phyloP scores from a whole-genome alignment of 768 basidiomycete species.

The Rhodotorula babjevae region DNA sequence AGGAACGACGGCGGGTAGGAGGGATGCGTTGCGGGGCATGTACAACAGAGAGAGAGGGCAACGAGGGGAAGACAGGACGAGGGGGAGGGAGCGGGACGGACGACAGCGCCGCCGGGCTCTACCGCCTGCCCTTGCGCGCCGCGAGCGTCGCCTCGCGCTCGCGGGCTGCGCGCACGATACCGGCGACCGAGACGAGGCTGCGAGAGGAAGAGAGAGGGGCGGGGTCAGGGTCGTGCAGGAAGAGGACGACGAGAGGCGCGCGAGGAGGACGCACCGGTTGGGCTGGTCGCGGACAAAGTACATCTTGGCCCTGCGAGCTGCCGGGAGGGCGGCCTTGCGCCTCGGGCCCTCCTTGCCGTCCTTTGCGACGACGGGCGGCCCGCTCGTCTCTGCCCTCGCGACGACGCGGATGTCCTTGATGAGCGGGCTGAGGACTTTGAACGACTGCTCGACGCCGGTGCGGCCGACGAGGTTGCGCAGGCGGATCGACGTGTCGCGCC shows the following conservation, averaged over 20 bases:
- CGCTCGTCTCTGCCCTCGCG: constrained; percentile 37
- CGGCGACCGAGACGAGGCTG: constrained; percentile 31
- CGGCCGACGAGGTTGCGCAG: constrained; percentile 85
- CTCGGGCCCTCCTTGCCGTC: constrained; percentile 23
- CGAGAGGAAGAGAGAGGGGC: neutral
- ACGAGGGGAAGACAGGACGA: too few relatives aligned
- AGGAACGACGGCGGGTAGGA: too few relatives aligned
- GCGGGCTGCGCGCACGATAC: constrained; percentile 20
- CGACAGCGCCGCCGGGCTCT: neutral
- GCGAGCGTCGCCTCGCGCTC: neutral
- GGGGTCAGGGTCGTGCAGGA: neutral
- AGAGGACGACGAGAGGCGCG: neutral
- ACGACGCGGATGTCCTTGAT: constrained; percentile 81
- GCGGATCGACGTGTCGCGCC: constrained; percentile 79
- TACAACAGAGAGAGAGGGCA: too few relatives aligned
- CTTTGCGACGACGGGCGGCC: constrained; percentile 26
- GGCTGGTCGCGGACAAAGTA: constrained; percentile 39
- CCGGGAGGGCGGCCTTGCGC: constrained; percentile 26
- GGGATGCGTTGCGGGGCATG: too few relatives aligned
- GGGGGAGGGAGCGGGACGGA: too few relatives aligned
- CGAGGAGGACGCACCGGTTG: constrained; percentile 15
- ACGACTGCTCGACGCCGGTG: constrained; percentile 88
- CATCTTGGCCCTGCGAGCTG: constrained; percentile 34
- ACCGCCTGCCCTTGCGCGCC: neutral
- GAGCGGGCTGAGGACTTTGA: constrained; percentile 78